These are phyloP conservation scores for Daldinia vernicosa DNA, from an alignment of 495 filamentous ascomycete species.

Conservation along the genomic window DNA sequence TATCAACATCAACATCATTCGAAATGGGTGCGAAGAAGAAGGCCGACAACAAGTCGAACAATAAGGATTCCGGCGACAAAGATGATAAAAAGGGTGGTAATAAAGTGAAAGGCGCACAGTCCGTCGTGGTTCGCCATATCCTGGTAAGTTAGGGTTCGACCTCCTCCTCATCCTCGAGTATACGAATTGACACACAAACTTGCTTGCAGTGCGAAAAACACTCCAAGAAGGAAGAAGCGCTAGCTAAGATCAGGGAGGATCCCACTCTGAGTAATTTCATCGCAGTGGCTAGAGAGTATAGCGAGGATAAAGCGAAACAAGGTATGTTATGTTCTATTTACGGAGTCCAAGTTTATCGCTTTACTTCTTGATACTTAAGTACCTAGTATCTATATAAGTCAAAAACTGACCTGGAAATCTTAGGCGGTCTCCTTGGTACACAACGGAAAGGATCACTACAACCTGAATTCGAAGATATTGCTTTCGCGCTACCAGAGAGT, in stretches of 20 bases:
- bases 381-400: background rate
- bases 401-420: constrained; percentile 9
- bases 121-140: constrained; percentile 90
- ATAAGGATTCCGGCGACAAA: constrained; percentile 61
- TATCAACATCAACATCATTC: constrained; percentile 14
- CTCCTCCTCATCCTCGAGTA: background rate
- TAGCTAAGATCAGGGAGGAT: constrained; percentile 75
- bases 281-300: constrained; percentile 85
- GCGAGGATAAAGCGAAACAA: constrained; percentile 87
- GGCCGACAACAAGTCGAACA: constrained; percentile 47
- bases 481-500: constrained; percentile 79
- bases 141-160: constrained; percentile 61
- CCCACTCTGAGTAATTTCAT: constrained; percentile 76
- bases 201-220: constrained; percentile 91
- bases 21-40: constrained; percentile 45
- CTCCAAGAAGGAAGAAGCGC: constrained; percentile 85
- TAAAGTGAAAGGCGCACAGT: constrained; percentile 76
- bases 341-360: background rate
- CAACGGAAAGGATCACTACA: constrained; percentile 79
- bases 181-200: constrained; percentile 10
- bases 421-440: constrained; percentile 85
- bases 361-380: background rate
- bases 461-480: constrained; percentile 79
- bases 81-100: constrained; percentile 57
- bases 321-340: constrained; percentile 64